Evolutionary conservation across 805 yeast species (phyloP).

Genomic region (Pichia exigua): DNA sequence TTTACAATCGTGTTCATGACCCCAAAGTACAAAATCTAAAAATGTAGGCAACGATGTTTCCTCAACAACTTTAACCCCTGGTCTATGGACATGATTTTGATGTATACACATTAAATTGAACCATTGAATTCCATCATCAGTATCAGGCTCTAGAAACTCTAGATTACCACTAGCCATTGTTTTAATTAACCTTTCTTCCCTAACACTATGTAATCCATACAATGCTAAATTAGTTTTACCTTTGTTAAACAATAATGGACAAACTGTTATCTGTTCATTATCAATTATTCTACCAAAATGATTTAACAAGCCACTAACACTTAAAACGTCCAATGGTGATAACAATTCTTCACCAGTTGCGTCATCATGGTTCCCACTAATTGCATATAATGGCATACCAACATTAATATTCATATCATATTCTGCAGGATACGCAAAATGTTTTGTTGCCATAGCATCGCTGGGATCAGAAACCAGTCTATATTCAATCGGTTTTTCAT

Average conservation of each 20-base stretch:
- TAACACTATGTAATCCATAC: conserved; percentile 80
- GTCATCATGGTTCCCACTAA: conserved; percentile 95
- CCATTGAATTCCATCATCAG: conserved; percentile 50
- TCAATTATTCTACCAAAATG: conserved; percentile 81
- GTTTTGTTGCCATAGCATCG: conserved; percentile 46
- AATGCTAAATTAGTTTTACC: conserved; percentile 77
- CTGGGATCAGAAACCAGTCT: conserved; percentile 77
- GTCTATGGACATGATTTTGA: conserved; percentile 81
- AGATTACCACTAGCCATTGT: conserved; percentile 77
- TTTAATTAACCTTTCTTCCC: conserved; percentile 82
- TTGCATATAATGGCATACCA: conserved; percentile 84
- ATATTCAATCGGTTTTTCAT: conserved; percentile 80
- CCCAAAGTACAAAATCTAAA: conserved; percentile 85
- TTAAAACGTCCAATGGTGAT: conserved; percentile 78
- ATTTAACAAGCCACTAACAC: conserved; percentile 76
- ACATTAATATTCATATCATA: conserved; percentile 88
- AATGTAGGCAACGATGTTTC: conserved; percentile 77
- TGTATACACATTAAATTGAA: conserved; percentile 82
- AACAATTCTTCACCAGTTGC: conserved; percentile 80
- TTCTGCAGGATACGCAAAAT: conserved; percentile 68
- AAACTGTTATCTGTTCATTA: conserved; percentile 62
- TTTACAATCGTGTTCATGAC: conserved; percentile 94
- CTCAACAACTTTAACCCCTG: conserved; percentile 76
- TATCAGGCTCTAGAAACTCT: conserved; percentile 63
- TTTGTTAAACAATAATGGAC: conserved; percentile 75